A percentile compares a stretch with the other conserved stretches of the same genome.
Conservation (phyloP, 441 rosid genomes). For the Bruguiera hainesii region DNA sequence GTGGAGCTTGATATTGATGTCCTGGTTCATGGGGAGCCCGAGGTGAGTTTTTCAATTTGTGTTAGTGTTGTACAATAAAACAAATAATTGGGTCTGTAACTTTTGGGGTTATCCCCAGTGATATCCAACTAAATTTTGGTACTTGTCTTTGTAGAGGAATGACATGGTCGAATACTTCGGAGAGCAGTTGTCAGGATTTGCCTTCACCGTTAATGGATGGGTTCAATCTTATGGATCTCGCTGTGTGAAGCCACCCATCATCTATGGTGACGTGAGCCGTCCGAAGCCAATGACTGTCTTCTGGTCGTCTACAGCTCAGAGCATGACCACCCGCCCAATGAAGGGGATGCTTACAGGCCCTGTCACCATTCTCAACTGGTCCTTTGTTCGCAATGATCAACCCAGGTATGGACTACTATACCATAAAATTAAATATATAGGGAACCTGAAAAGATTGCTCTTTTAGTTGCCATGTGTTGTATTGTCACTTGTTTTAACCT, state of each 20-base stretch:
- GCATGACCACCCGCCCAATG: constrained; percentile 97
- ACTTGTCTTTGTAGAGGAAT: constrained; percentile 60
- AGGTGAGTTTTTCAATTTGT: constrained; percentile 44
- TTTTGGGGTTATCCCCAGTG: background rate
- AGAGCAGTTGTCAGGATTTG: constrained; percentile 93
- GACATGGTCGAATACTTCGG: constrained; percentile 99
- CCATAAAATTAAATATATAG: background rate
- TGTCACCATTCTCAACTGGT: constrained; percentile 97
- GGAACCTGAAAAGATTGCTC: background rate
- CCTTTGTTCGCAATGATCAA: constrained; percentile 95
- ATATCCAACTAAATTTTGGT: constrained; percentile 20
- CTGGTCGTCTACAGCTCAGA: constrained; percentile 93
- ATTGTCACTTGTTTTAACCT: constrained; percentile 10
- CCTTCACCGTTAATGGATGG: constrained; percentile 95
- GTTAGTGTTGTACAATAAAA: background rate
- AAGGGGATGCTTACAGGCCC: constrained; percentile 99
- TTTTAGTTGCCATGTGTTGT: background rate
- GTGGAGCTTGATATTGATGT: constrained; percentile 97
- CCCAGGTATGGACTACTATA: constrained; percentile 52
- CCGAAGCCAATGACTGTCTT: constrained; percentile 96
- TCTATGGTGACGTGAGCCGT: constrained; percentile 98
- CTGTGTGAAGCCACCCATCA: constrained; percentile 96
- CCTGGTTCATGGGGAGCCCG: constrained; percentile 97
- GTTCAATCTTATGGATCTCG: constrained; percentile 98
- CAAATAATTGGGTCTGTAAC: too few species aligned